Percentiles rank a stretch among this genome's conserved stretches.
Conservation (phyloP, 2,329 filamentous ascomycete species). For the Immersiporthe knoxdaviesiana region DNA sequence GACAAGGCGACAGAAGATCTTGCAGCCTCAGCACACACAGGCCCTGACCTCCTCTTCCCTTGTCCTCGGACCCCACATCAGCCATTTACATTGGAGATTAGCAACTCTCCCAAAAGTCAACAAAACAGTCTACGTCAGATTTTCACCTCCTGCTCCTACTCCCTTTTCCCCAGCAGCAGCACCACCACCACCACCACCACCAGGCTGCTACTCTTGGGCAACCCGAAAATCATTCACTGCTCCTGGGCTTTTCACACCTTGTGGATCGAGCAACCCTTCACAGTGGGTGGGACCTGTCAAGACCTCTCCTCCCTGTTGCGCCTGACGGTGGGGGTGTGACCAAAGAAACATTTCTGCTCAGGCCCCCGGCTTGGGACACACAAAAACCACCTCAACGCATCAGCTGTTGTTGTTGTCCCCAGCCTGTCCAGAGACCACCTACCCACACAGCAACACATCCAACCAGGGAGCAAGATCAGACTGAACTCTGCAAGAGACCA, state of each 20-base stretch:
- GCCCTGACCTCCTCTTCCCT: conserved; percentile 2
- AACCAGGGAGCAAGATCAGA: neutral
- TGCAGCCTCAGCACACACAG: conserved; percentile 7
- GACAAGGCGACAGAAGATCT: conserved; percentile 1
- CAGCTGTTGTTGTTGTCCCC: conserved; percentile 16
- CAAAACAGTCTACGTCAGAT: conserved; percentile 21
- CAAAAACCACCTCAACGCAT: neutral
- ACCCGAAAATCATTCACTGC: no score
- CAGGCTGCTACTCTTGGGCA: neutral
- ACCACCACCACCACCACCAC: neutral
- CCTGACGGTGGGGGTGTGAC: conserved; percentile 13
- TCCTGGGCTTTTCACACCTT: neutral
- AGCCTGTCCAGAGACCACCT: neutral
- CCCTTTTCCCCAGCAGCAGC: neutral
- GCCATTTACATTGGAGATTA: conserved; percentile 15
- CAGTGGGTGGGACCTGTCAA: neutral
- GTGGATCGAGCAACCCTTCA: neutral
- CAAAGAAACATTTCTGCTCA: conserved; percentile 9
- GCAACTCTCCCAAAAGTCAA: conserved; percentile 17
- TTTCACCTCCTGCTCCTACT: conserved; percentile 6
- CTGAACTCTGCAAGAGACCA: neutral
- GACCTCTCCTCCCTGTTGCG: neutral
- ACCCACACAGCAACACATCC: neutral
- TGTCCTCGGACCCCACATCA: conserved; percentile 12
- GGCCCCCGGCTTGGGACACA: neutral